A percentile compares a stretch with the other conserved stretches of the same genome.
These are phyloP conservation scores for Gaertneriomyces sp. DNA, from an alignment of 192 early-diverging fungal genomes.

Conservation along the genomic window DNA sequence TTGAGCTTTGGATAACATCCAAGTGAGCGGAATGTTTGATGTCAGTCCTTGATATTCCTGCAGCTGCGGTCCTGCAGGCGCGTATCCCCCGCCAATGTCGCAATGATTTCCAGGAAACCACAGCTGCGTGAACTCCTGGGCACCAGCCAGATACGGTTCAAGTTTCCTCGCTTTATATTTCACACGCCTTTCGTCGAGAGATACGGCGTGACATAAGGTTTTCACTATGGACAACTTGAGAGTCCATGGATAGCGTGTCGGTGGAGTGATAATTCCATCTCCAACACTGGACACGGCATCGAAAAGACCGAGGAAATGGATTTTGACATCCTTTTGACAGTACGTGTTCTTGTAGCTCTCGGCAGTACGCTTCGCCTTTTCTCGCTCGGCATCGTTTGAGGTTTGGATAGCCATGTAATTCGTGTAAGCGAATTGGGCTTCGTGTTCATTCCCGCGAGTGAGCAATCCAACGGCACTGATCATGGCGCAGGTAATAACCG, in stretches of 20 bases:
- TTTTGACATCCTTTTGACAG: background rate
- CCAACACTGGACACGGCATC: slow-evolving; percentile 2
- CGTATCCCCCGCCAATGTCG: slow-evolving; percentile 7
- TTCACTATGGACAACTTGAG: background rate
- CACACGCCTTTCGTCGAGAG: slow-evolving; percentile 3
- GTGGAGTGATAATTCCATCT: background rate
- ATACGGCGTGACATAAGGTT: background rate
- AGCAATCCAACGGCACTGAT: background rate
- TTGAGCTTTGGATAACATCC: slow-evolving; percentile 1
- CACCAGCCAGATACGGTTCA: background rate
- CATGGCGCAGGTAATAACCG: slow-evolving; percentile 1
- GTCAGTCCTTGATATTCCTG: background rate
- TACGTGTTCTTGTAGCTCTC: background rate
- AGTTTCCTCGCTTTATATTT: background rate
- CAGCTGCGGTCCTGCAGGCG: background rate
- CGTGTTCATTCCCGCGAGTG: background rate
- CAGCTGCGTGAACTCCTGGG: background rate
- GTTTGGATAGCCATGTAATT: background rate
- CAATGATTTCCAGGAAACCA: slow-evolving; percentile 9
- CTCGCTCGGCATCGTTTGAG: background rate
- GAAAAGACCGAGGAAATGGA: slow-evolving; percentile 3
- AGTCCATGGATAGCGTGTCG: background rate
- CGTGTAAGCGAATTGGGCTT: background rate
- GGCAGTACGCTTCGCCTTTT: background rate
- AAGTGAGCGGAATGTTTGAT: slow-evolving; percentile 5